Conservation (phyloP, 2,329 filamentous ascomycete species). For the Verticillium alfalfae region DNA sequence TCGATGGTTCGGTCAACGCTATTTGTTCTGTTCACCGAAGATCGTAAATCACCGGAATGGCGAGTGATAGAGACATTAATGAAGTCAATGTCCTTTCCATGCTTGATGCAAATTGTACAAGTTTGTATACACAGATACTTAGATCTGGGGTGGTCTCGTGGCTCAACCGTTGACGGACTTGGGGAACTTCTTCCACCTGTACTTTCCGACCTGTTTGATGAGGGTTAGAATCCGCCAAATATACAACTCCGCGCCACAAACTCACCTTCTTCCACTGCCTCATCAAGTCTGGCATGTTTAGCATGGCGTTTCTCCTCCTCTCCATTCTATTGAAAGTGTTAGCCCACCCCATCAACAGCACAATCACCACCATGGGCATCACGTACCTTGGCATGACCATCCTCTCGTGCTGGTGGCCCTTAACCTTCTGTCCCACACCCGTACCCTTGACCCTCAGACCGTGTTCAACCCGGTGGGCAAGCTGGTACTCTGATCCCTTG, state of each 20-base stretch:
- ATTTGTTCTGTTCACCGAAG: no score
- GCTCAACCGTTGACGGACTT: conserved; percentile 33
- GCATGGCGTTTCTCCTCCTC: conserved; percentile 83
- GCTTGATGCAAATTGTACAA: conserved; percentile 3
- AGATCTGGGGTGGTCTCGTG: conserved; percentile 3
- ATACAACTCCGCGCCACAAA: conserved; percentile 8
- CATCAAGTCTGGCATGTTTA: conserved; percentile 90
- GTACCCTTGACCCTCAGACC: conserved; percentile 87
- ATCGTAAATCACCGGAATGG: not conserved
- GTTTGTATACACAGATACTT: conserved; percentile 10
- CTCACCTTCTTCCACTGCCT: conserved; percentile 87
- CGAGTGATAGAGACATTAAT: not conserved
- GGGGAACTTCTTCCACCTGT: conserved; percentile 53
- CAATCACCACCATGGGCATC: not conserved
- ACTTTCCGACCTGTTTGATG: conserved; percentile 41
- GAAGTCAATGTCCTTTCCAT: not conserved
- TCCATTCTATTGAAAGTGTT: conserved; percentile 59
- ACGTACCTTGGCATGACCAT: conserved; percentile 69
- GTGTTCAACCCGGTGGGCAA: conserved; percentile 68
- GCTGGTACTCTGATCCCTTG: conserved; percentile 69
- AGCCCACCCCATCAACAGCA: conserved; percentile 13
- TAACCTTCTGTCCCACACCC: conserved; percentile 85
- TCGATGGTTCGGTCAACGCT: no score
- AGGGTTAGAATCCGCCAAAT: conserved; percentile 26
- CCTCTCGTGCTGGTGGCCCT: conserved; percentile 92